Evolutionary conservation across 192 early-diverging fungal genomes (phyloP).

Genomic region (Jimgerdemannia flammicorona): DNA sequence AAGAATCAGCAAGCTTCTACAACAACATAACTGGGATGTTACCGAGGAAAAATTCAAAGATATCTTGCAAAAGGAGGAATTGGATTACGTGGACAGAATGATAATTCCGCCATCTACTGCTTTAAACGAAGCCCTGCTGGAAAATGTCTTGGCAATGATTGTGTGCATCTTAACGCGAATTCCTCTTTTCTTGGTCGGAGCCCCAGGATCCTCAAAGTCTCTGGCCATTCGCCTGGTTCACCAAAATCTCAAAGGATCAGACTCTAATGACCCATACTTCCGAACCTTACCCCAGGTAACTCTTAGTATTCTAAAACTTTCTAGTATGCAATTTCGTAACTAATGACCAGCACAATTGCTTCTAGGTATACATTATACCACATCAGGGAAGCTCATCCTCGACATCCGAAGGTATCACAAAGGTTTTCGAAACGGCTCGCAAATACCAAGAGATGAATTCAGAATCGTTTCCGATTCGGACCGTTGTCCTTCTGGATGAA

Average conservation of each 20-base stretch:
- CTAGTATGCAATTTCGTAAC: neutral
- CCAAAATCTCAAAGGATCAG: neutral
- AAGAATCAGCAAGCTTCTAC: conserved; percentile 1
- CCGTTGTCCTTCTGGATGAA: neutral
- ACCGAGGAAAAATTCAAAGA: neutral
- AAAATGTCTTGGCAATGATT: neutral
- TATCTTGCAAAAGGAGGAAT: conserved; percentile 8
- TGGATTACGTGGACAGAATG: conserved; percentile 7
- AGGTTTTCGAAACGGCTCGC: conserved; percentile 10
- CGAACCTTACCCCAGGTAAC: neutral
- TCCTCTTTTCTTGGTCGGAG: neutral
- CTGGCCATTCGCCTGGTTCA: neutral
- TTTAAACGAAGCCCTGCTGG: neutral
- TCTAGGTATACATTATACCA: neutral
- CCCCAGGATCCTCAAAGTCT: neutral
- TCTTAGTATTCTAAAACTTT: neutral
- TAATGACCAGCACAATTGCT: no score
- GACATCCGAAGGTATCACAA: conserved; percentile 9
- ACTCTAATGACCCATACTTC: neutral
- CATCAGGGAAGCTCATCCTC: conserved; percentile 2
- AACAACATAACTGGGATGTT: neutral
- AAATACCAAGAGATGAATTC: conserved; percentile 5
- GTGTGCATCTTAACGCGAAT: neutral
- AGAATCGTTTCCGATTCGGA: neutral
- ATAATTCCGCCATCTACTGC: neutral